Evolutionary conservation across 768 basidiomycete species (phyloP), one percentile per base, ranked within the genome.

Genomic region (Lactifluus volemus): DNA sequence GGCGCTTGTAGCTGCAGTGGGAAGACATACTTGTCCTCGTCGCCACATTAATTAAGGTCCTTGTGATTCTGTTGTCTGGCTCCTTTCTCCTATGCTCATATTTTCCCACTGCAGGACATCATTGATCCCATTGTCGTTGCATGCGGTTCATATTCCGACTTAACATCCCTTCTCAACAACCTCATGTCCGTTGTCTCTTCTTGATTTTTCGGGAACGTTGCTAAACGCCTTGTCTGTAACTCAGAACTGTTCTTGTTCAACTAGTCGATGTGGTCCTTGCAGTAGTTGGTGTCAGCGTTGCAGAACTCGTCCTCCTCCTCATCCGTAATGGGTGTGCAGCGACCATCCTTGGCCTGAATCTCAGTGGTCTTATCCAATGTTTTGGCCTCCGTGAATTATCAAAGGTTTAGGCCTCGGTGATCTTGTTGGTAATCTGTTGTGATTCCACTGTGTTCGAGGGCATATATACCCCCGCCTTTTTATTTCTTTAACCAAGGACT

Each of bases 191-290:
- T 36, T 30, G 29, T 42, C 8, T 53, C 12, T 53, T 34, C 7
- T 25, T 8, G 14, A 12, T 44, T 17, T 36, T 25, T 58, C 21
- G 1, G n/a, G 47, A 53, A 49, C 8, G 7, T n/a, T 44, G 34
- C 51, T 62, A 34, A 62, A 17, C 49, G 14, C 1, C 12, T 7
- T 3, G 12, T n/a, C 25, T 14, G 19, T 1, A 41, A 53, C 39
- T 9, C 17, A 62, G 61, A 3, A 10, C 38, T 30, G 14, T 41
- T 5, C 8, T 49, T 8, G 39, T 62, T n/a, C 8, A 42, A 49
- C 56, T 62, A 14, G 41, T 62, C 38, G 11, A 62, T 1, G 61
- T 53, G 10, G 52, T 58, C 32, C 47, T 62, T 36, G 39, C n/a
- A 15, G 51, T 62, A 30, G 56, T 53, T 10, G 61, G 52, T 19